Conservation (phyloP, 139 green algal species). For the Tetraselmis chui region DNA sequence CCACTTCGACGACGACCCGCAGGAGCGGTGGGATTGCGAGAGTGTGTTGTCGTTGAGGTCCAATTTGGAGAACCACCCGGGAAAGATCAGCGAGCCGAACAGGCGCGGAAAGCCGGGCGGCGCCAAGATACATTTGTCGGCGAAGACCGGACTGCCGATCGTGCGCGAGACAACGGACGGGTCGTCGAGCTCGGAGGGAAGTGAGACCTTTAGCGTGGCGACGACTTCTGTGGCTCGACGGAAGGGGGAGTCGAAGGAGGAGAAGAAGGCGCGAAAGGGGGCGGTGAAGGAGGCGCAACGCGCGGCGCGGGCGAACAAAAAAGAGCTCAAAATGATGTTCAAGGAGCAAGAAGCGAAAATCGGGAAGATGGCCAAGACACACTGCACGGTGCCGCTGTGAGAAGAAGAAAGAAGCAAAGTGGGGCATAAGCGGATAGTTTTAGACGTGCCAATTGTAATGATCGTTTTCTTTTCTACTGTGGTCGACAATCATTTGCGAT, state of each 20-base stretch:
- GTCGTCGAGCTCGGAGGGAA: not conserved
- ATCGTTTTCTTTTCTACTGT: too few relatives aligned
- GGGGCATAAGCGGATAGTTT: too few relatives aligned
- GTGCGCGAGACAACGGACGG: not conserved
- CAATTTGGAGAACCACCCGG: constrained; percentile 81
- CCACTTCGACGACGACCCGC: not conserved
- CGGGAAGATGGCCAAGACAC: not conserved
- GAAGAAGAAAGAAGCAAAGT: too few relatives aligned
- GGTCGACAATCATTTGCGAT: too few relatives aligned
- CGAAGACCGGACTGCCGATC: constrained; percentile 49
- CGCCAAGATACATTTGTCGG: constrained; percentile 33
- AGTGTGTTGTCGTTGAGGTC: constrained; percentile 65
- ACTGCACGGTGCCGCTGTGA: not conserved
- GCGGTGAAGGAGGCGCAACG: constrained; percentile 69
- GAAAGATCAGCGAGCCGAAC: constrained; percentile 41
- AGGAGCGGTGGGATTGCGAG: constrained; percentile 85
- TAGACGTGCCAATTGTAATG: too few relatives aligned
- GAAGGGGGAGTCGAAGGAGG: constrained; percentile 73
- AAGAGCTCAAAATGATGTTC: constrained; percentile 73
- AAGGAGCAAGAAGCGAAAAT: constrained; percentile 45
- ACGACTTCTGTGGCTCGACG: constrained; percentile 17
- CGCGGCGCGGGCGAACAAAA: constrained; percentile 64
- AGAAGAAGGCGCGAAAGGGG: constrained; percentile 69
- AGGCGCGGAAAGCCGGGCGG: not conserved
- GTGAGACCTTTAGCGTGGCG: not conserved